These are phyloP conservation scores for Neurospora discreta DNA, from an alignment of 495 filamentous ascomycete species.

Conservation along the genomic window DNA sequence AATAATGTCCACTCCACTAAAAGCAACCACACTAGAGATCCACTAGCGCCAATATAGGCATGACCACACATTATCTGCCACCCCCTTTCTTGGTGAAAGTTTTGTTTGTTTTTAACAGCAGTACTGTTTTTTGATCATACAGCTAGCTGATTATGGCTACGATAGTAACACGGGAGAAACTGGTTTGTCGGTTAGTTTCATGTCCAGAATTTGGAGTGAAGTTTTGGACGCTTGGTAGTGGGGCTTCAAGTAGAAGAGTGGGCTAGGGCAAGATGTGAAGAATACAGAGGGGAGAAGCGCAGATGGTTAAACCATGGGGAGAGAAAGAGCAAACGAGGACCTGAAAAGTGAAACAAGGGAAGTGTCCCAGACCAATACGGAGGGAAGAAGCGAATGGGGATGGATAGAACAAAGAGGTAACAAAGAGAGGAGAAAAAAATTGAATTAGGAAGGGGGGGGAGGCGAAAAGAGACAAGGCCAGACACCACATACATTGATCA, in stretches of 20 bases:
- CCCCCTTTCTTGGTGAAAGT: background rate
- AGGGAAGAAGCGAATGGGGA: background rate
- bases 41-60: background rate
- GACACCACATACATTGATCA: slow-evolving; percentile 77
- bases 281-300: background rate
- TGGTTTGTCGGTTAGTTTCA: slow-evolving; percentile 16
- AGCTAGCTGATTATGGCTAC: slow-evolving; percentile 36
- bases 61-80: background rate
- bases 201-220: background rate
- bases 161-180: slow-evolving; percentile 43
- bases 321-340: background rate
- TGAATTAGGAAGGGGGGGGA: too few species aligned
- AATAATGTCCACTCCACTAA: background rate
- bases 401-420: background rate
- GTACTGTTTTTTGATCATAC: slow-evolving; percentile 20
- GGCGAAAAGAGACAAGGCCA: background rate
- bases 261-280: background rate
- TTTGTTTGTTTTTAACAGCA: slow-evolving; percentile 1
- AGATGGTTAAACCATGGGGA: background rate
- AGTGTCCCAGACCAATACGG: background rate
- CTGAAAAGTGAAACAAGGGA: background rate
- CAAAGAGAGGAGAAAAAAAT: too few species aligned
- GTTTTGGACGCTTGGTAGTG: background rate
- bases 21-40: background rate
- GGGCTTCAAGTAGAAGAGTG: background rate